Evolutionary conservation across 345 rosid species (phyloP).

Genomic region (Viola odorata): DNA sequence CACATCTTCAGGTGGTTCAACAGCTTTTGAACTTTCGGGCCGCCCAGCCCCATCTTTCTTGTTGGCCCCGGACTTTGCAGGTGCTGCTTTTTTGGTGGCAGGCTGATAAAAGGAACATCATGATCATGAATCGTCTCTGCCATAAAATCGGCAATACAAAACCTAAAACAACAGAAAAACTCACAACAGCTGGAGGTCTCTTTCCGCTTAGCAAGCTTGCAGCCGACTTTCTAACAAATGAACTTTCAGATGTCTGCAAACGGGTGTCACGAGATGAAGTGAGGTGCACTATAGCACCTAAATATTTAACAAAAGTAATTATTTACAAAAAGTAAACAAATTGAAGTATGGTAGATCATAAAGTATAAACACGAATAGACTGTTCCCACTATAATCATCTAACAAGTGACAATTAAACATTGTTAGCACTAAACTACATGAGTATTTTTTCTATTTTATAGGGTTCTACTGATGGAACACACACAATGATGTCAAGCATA

Average conservation of each 20-base stretch:
- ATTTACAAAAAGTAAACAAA: not conserved
- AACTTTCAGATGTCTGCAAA: slow-evolving; percentile 62
- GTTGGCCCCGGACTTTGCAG: slow-evolving; percentile 51
- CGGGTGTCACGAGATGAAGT: not conserved
- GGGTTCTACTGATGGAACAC: not conserved
- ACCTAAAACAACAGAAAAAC: slow-evolving; percentile 8
- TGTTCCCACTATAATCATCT: too few species aligned
- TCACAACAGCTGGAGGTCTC: slow-evolving; percentile 71
- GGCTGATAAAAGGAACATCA: slow-evolving; percentile 37
- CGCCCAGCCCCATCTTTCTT: slow-evolving; percentile 82
- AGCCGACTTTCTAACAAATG: slow-evolving; percentile 75
- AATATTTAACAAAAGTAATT: not conserved
- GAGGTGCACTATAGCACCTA: not conserved
- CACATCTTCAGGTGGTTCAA: slow-evolving; percentile 74
- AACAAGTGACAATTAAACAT: too few species aligned
- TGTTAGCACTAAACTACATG: too few species aligned
- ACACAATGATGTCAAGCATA: not conserved
- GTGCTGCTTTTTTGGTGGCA: slow-evolving; percentile 56
- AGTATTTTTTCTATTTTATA: too few species aligned
- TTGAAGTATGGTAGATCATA: not conserved
- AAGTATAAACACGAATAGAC: too few species aligned
- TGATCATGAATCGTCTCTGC: slow-evolving; percentile 4
- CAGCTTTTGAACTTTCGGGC: slow-evolving; percentile 48
- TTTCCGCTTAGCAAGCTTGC: slow-evolving; percentile 98
- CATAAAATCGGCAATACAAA: not conserved